Evolutionary conservation across 2,329 filamentous ascomycete species (phyloP).

Genomic region (Davidsoniella eucalypti): DNA sequence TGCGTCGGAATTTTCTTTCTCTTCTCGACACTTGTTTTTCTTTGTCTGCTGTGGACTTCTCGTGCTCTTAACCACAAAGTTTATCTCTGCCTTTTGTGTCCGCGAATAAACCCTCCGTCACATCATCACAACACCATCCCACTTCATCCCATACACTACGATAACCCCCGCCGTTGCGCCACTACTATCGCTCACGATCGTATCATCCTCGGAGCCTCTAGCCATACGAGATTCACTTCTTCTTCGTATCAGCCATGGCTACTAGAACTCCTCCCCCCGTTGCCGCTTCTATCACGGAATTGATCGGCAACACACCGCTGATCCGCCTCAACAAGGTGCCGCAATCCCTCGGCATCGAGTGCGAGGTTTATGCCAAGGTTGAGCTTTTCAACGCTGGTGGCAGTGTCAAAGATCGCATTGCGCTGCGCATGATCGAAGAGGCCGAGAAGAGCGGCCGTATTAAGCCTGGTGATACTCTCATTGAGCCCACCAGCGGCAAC

Average conservation of each 20-base stretch:
- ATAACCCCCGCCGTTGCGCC: neutral
- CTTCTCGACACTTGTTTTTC: too few species aligned
- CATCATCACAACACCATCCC: neutral
- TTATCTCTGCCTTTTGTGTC: neutral
- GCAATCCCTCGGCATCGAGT: conserved; percentile 75
- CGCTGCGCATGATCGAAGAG: conserved; percentile 91
- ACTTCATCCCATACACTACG: neutral
- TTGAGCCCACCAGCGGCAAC: conserved; percentile 95
- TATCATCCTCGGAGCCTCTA: neutral
- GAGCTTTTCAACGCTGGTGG: conserved; percentile 91
- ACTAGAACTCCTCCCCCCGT: conserved; percentile 21
- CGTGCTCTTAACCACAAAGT: too few species aligned
- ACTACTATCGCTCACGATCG: neutral
- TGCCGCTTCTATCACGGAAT: conserved; percentile 55
- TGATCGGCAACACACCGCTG: conserved; percentile 93
- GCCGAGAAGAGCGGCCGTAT: conserved; percentile 84
- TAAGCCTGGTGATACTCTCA: conserved; percentile 91
- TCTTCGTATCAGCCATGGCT: neutral
- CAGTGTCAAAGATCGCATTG: conserved; percentile 89
- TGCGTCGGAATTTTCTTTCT: too few species aligned
- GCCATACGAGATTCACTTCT: neutral
- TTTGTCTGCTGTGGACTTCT: too few species aligned
- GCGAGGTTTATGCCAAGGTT: conserved; percentile 77
- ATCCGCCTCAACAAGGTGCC: conserved; percentile 88
- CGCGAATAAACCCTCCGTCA: neutral